These are phyloP conservation scores for Tetrahymena borealis DNA, from an alignment of 73 alveolate species.

Conservation along the genomic window DNA sequence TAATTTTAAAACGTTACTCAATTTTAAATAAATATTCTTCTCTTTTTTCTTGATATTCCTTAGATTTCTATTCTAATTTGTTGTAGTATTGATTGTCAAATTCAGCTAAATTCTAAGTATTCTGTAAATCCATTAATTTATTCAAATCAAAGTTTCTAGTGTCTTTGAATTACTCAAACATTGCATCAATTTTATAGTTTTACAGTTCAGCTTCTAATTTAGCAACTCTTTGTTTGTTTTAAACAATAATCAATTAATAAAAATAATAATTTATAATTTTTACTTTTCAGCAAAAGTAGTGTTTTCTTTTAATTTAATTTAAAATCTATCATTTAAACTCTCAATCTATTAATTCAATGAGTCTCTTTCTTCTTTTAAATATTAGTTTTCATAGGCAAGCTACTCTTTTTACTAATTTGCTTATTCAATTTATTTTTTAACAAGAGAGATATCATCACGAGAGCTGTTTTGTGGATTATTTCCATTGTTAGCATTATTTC, in stretches of 20 bases:
- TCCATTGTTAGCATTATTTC: background rate
- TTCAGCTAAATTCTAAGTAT: background rate
- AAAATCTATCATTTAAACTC: background rate
- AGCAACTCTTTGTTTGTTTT: background rate
- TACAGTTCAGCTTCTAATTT: background rate
- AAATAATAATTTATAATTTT: background rate
- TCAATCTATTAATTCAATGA: background rate
- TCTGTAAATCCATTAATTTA: background rate
- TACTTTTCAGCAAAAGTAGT: background rate
- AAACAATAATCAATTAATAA: background rate
- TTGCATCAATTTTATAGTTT: background rate
- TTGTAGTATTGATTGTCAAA: background rate
- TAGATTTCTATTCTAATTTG: background rate
- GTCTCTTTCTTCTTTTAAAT: background rate
- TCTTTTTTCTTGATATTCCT: background rate
- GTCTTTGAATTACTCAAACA: background rate
- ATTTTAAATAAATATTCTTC: background rate
- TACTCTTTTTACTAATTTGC: background rate
- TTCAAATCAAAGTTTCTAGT: background rate
- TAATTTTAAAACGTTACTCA: too few species aligned
- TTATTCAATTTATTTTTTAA: background rate
- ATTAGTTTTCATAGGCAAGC: background rate
- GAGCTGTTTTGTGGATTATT: background rate
- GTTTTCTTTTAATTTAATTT: background rate
- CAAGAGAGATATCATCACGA: background rate